Conservation (phyloP, 441 rosid species). For the Adansonia gregorii region DNA sequence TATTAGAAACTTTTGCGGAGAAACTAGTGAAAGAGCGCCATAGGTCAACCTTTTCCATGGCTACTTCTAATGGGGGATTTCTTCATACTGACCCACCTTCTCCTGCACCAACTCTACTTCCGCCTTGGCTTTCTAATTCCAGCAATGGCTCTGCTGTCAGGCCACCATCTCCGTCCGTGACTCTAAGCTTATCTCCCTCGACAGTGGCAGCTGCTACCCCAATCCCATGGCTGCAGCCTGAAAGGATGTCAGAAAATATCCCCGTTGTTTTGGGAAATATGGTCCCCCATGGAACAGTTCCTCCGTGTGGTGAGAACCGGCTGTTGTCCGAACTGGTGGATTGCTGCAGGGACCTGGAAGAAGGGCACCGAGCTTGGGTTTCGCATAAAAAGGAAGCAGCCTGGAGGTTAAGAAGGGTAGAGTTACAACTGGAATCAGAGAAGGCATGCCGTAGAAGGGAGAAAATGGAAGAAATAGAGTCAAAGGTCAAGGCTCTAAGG, state of each 20-base stretch:
- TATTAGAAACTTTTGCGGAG: conserved; percentile 91
- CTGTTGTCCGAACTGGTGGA: conserved; percentile 73
- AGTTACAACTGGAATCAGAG: conserved; percentile 92
- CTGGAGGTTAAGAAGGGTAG: conserved; percentile 91
- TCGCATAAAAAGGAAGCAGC: conserved; percentile 92
- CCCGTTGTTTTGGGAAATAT: conserved; percentile 53
- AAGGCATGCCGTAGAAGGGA: conserved; percentile 73
- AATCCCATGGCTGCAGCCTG: conserved; percentile 86
- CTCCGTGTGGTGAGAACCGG: conserved; percentile 55
- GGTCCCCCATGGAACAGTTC: conserved; percentile 43
- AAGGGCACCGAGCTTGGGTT: conserved; percentile 79
- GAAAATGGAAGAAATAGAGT: conserved; percentile 87
- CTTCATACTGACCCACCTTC: conserved; percentile 56
- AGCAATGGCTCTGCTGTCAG: conserved; percentile 48
- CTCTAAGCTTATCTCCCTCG: conserved; percentile 83
- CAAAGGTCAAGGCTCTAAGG: conserved; percentile 76
- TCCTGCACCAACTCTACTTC: conserved; percentile 59
- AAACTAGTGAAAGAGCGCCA: conserved; percentile 84
- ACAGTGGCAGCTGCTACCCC: conserved; percentile 68
- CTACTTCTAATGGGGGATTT: conserved; percentile 72
- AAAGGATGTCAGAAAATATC: conserved; percentile 55
- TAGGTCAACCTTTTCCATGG: conserved; percentile 61
- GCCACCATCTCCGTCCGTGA: conserved; percentile 83
- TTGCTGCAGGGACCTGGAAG: conserved; percentile 91
- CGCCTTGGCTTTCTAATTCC: conserved; percentile 89